These are phyloP conservation scores for Blastomyces gilchristii DNA, from an alignment of 2,329 filamentous ascomycete genomes.

Conservation along the genomic window DNA sequence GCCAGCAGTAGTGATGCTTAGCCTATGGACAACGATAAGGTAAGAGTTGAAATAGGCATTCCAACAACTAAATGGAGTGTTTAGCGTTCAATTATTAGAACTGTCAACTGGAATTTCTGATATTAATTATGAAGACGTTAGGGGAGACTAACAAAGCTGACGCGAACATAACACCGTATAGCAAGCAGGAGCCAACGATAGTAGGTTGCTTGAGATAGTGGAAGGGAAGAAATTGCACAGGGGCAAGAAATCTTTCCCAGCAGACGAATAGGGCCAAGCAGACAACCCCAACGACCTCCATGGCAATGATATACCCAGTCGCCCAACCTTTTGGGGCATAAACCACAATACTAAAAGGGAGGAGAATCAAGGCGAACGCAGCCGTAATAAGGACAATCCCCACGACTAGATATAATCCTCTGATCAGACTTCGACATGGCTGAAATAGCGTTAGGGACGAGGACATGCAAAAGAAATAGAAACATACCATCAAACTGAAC, in stretches of 20 bases:
- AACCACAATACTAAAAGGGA: constrained; percentile 22
- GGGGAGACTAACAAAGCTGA: constrained; percentile 28
- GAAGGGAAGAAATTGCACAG: constrained; percentile 46
- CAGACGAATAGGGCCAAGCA: constrained; percentile 44
- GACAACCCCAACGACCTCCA: constrained; percentile 45
- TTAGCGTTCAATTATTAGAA: background rate
- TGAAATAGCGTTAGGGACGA: background rate
- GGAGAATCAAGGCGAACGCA: constrained; percentile 22
- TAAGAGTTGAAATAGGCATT: constrained; percentile 44
- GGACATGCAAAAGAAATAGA: background rate
- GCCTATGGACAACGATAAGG: constrained; percentile 42
- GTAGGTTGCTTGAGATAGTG: constrained; percentile 40
- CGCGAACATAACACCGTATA: constrained; percentile 35
- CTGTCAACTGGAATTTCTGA: background rate
- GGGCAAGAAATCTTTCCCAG: constrained; percentile 45
- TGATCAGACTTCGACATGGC: background rate
- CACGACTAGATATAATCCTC: constrained; percentile 22
- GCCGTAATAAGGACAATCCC: constrained; percentile 24
- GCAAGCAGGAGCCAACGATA: constrained; percentile 41
- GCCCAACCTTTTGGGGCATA: constrained; percentile 17
- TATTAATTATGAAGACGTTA: background rate
- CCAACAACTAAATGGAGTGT: constrained; percentile 31
- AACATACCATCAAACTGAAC: background rate
- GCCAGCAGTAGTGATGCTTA: constrained; percentile 32
- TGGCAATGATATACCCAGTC: constrained; percentile 29